Evolutionary conservation across 805 yeast species (phyloP), one percentile per base, ranked within the genome.

Genomic region (Teunomyces kruisii): DNA sequence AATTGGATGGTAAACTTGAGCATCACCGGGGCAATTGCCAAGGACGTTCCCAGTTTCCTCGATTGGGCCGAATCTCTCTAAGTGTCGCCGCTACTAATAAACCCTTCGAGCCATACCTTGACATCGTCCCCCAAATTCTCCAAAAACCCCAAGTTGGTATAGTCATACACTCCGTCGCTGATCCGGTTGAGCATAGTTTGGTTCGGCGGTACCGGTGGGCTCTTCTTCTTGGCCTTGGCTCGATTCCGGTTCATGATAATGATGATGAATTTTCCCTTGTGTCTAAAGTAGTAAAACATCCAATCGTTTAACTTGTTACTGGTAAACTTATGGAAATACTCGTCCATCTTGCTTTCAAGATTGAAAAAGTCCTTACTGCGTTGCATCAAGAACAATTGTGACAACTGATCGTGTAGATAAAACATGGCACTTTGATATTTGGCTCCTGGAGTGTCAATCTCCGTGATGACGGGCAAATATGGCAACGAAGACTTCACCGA

Each of bases 121-220:
- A 72, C 74, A 49, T 72, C 76, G 17, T 68, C 73, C 1, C 75
- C 74, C 28, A 72, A 53, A 48, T 62, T 72, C 13, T 70, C 75
- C 14, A 72, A 47, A 44, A 72, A 68, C 24, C 73, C 74, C 9
- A 69, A 55, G 22, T 61, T 53, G 9, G 65, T 61, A 43, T 62
- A 62, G 12, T 59, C 67, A n/a, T 53, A 52, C 7, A 62, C 59
- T n/a, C 60, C 58, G 30, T 58, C 61, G 1, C 59, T 54, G 4
- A 55, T 48, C 17, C 48, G 47, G 36, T 46, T 37, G 6, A 56
- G 39, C 17, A 50, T 42, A 12, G 32, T 45, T 39, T 9, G 33
- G 30, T 15, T 19, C 24, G 19, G 31, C 36, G 45, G n/a, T n/a
- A n/a, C n/a, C n/a, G n/a, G 15, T 14, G 46, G 14, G n/a, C 39